A percentile compares a stretch with the other conserved stretches of the same genome.
Evolutionary conservation across 768 basidiomycete genomes (phyloP).

Genomic region (Suillus brevipes): DNA sequence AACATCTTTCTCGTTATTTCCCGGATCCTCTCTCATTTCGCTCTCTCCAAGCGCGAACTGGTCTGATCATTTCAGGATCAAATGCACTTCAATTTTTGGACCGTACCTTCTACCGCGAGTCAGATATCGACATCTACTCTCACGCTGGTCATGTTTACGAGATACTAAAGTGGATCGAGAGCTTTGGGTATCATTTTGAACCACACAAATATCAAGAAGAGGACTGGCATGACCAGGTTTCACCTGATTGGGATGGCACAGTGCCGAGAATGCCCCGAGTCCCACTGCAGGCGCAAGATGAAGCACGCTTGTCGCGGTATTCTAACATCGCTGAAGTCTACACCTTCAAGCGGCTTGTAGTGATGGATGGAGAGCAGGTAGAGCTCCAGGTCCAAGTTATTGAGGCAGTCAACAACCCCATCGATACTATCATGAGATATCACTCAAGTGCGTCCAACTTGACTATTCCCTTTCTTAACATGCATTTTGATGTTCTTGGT

Average conservation of each 20-base stretch:
- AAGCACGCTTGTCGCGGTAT: constrained; percentile 5
- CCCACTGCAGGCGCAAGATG: accelerated
- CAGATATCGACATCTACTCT: constrained; percentile 55
- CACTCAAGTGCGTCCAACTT: constrained; percentile 43
- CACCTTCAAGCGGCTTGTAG: constrained; percentile 25
- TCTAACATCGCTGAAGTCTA: constrained; percentile 17
- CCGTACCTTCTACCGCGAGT: constrained; percentile 40
- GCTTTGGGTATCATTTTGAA: constrained; percentile 31
- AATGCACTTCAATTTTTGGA: constrained; percentile 54
- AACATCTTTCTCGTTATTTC: constrained; percentile 40
- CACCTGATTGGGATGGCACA: constrained; percentile 21
- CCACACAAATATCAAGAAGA: constrained; percentile 23
- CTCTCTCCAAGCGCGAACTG: constrained; percentile 41
- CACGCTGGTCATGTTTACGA: constrained; percentile 31
- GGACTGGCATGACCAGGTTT: constrained; percentile 16
- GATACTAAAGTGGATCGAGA: constrained; percentile 34
- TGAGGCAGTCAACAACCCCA: constrained; percentile 29
- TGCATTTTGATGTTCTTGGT: background rate
- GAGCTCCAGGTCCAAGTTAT: constrained; percentile 43
- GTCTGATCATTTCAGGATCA: constrained; percentile 53
- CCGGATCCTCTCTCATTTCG: constrained; percentile 41
- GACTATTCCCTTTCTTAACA: background rate
- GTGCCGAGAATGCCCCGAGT: background rate
- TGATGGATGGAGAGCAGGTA: background rate
- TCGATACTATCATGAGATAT: constrained; percentile 44